Base-by-base conservation (phyloP, 768 basidiomycete genomes). In the Collybia nuda region DNA sequence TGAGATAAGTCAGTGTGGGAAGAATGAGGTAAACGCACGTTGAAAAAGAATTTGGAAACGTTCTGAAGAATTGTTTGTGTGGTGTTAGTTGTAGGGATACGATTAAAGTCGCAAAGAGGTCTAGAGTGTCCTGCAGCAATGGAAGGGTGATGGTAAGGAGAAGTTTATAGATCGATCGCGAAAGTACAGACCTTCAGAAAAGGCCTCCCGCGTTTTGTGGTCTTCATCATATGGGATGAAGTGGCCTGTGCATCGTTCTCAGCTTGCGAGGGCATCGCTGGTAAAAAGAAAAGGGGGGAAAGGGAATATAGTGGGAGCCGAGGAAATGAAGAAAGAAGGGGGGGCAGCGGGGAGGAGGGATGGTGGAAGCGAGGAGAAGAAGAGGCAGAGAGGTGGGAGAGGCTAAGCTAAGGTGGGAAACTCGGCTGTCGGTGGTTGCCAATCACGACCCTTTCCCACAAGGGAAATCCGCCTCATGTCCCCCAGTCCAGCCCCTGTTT, bases 191-290 rank as follows among this genome's bases (percentile, higher is more conserved):
- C 94, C 84, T 95, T 96, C 69, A 95, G 81, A 69, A 86, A 97
- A 12, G 94, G 94, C 59, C 94, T 81, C 54, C 94, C 94, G 64
- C 94, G 85, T 77, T 93, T 92, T 66, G 94, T 96, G 12, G 91
- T 96, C 83, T 96, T 95, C 94, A 98, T 97, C 90, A 96, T 91
- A 69, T 96, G 94, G 22, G 90, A 92, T 37, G 88, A 84, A 56
- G 81, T 82, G 37, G 82, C 76, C 60, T 79, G 79, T 24, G 79
- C 72, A 43, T 77, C 66, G 62, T 61, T 47, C 56, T 80, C 79
- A 50, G 74, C 59, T 54, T 65, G 60, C 32, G 64, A 59, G 45
- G 71, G 64, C 71, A 76, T 73, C 56, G 63, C 62, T 55, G 50
- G 50, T 52, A 53, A 58, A 61, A 57, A 32, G 14, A 11, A 32